These are phyloP conservation scores for Myriosclerotinia curreyana DNA, from an alignment of 2,329 filamentous ascomycete genomes.

Conservation along the genomic window DNA sequence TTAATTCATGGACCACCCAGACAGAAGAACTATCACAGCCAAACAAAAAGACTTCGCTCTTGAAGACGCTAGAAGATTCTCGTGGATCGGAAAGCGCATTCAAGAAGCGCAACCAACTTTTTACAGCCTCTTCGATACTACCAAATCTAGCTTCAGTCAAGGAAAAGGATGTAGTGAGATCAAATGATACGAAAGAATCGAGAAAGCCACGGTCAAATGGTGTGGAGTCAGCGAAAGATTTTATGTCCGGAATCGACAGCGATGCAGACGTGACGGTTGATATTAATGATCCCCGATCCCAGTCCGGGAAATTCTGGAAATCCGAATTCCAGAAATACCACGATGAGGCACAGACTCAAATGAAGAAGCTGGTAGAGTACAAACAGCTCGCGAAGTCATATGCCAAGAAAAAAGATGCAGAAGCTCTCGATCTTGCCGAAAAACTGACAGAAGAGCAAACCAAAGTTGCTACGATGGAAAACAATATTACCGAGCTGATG, in stretches of 20 bases:
- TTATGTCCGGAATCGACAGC: constrained; percentile 39
- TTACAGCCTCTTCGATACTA: constrained; percentile 12
- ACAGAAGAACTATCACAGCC: constrained; percentile 25
- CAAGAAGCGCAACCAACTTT: constrained; percentile 15
- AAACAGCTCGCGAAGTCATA: constrained; percentile 77
- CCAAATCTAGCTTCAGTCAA: constrained; percentile 8
- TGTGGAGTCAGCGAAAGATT: constrained; percentile 25
- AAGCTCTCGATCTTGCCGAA: constrained; percentile 63
- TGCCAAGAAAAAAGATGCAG: constrained; percentile 72
- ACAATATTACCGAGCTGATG: constrained; percentile 58
- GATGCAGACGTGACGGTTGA: constrained; percentile 66
- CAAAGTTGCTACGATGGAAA: constrained; percentile 62
- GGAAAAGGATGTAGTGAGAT: not conserved
- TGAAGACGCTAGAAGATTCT: constrained; percentile 48
- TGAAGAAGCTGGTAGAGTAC: constrained; percentile 75
- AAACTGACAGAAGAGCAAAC: constrained; percentile 66
- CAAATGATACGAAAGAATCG: not conserved
- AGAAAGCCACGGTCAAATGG: constrained; percentile 25
- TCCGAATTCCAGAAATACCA: constrained; percentile 72
- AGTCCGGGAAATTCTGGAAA: constrained; percentile 79
- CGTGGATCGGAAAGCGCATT: constrained; percentile 36
- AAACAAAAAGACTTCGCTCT: constrained; percentile 45
- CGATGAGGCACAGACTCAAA: constrained; percentile 66
- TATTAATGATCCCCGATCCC: constrained; percentile 68
- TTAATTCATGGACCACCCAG: constrained; percentile 34